A percentile compares a stretch with the other conserved stretches of the same genome.
phyloP scores from a whole-genome alignment of 2,329 filamentous ascomycete genomes.

The Fusarium redolens region DNA sequence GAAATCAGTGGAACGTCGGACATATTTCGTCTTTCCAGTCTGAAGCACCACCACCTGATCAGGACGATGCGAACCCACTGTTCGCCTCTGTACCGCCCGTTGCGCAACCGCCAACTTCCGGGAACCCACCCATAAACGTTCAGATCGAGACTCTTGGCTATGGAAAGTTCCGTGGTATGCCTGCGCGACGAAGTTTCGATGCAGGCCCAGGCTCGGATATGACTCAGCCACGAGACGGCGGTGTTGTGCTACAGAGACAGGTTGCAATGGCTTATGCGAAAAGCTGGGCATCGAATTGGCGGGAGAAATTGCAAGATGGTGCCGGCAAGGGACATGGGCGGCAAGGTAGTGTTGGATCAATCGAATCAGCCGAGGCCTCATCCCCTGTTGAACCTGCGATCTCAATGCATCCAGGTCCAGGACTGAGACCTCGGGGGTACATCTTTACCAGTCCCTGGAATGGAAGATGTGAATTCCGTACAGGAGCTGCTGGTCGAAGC shows the following conservation, averaged over 20 bases:
- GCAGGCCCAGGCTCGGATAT: slow-evolving; percentile 31
- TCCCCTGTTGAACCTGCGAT: slow-evolving; percentile 45
- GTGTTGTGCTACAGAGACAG: slow-evolving; percentile 61
- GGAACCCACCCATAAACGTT: slow-evolving; percentile 60
- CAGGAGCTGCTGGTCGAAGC: slow-evolving; percentile 78
- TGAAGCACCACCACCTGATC: slow-evolving; percentile 48
- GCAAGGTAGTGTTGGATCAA: slow-evolving; percentile 48
- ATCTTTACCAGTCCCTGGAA: slow-evolving; percentile 89
- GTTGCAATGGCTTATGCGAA: slow-evolving; percentile 69
- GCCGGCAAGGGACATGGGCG: slow-evolving; percentile 44
- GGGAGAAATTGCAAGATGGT: slow-evolving; percentile 51
- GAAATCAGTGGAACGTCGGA: slow-evolving; percentile 81
- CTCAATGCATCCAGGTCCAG: slow-evolving; percentile 57
- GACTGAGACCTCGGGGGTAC: slow-evolving; percentile 72
- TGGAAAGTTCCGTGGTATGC: slow-evolving; percentile 66
- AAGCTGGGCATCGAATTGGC: slow-evolving; percentile 60
- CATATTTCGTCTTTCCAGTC: slow-evolving; percentile 68
- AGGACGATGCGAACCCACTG: slow-evolving; percentile 35
- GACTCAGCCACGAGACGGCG: slow-evolving; percentile 29
- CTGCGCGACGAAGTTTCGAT: slow-evolving; percentile 53
- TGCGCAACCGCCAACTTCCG: slow-evolving; percentile 15
- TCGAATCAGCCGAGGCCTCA: slow-evolving; percentile 48
- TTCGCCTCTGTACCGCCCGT: slow-evolving; percentile 42
- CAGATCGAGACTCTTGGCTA: slow-evolving; percentile 67
- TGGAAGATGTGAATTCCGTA: slow-evolving; percentile 85